These are phyloP conservation scores for Effrenium voratum DNA, from an alignment of 73 alveolate genomes.

Conservation along the genomic window DNA sequence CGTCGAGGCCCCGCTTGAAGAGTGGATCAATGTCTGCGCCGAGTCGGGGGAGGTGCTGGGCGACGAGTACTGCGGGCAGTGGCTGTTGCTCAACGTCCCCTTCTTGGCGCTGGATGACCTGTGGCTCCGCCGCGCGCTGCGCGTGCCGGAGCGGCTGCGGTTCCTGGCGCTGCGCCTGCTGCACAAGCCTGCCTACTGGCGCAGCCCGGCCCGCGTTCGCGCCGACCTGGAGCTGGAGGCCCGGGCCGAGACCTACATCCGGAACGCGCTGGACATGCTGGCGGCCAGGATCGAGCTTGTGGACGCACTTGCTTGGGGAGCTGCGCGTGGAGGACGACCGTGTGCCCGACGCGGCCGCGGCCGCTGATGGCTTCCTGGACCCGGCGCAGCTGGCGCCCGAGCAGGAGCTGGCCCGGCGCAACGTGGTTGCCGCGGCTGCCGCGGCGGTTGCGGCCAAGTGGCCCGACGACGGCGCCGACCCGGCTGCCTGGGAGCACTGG, in stretches of 20 bases:
- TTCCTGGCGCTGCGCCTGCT: not conserved
- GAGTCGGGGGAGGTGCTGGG: not conserved
- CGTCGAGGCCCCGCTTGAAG: not conserved
- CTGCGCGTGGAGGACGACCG: not conserved
- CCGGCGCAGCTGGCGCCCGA: conserved; percentile 33
- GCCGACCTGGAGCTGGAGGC: conserved; percentile 30
- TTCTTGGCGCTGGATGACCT: conserved; percentile 3
- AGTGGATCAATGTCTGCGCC: not conserved
- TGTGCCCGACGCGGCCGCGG: not conserved
- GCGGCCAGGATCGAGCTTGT: not conserved
- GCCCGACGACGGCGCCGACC: conserved; percentile 14
- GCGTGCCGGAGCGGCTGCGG: not conserved
- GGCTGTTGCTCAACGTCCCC: conserved; percentile 56
- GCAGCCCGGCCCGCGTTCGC: not conserved
- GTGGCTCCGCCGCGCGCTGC: not conserved
- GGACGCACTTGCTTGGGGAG: not conserved
- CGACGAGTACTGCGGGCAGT: conserved; percentile 30
- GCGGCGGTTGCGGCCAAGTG: not conserved
- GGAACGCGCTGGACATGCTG: not conserved
- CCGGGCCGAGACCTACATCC: not conserved
- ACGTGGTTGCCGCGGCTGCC: not conserved
- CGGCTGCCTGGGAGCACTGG: not conserved
- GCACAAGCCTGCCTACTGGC: conserved; percentile 17
- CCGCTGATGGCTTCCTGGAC: not conserved
- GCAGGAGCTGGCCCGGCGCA: not conserved